phyloP scores from a whole-genome alignment of 78 protist species.

The Planoprotostelium fungivorum region DNA sequence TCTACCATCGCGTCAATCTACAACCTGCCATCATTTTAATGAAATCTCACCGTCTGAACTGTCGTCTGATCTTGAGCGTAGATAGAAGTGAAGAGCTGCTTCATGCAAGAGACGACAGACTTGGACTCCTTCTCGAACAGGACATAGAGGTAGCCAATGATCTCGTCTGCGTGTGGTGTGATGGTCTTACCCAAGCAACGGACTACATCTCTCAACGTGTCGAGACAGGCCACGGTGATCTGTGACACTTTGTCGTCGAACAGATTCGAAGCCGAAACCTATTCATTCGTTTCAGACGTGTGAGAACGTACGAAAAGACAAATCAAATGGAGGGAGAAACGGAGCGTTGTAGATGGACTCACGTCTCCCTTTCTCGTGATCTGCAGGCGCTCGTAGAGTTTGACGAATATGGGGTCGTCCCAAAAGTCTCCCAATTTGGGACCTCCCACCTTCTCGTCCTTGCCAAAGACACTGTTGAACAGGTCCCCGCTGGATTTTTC shows the following conservation, averaged over 20 bases:
- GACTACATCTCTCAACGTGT: constrained; percentile 30
- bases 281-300: no score
- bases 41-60: background rate
- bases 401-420: background rate
- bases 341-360: background rate
- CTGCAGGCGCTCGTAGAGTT: background rate
- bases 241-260: constrained; percentile 32
- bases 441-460: background rate
- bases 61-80: background rate
- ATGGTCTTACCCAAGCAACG: constrained; percentile 41
- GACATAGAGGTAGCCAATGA: constrained; percentile 23
- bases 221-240: constrained; percentile 30
- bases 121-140: constrained; percentile 55
- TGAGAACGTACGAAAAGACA: no score
- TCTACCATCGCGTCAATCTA: background rate
- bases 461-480: background rate
- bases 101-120: constrained; percentile 26
- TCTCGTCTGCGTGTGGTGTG: constrained; percentile 38
- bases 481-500: background rate
- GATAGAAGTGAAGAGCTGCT: constrained; percentile 11
- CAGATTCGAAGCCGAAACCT: background rate
- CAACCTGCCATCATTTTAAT: background rate
- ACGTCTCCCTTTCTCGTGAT: background rate
- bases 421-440: background rate
- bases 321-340: no score